Evolutionary conservation across 306 rosid genomes (phyloP), one percentile per base, ranked within the genome.

Genomic region (Sphenostylis stenocarpa): DNA sequence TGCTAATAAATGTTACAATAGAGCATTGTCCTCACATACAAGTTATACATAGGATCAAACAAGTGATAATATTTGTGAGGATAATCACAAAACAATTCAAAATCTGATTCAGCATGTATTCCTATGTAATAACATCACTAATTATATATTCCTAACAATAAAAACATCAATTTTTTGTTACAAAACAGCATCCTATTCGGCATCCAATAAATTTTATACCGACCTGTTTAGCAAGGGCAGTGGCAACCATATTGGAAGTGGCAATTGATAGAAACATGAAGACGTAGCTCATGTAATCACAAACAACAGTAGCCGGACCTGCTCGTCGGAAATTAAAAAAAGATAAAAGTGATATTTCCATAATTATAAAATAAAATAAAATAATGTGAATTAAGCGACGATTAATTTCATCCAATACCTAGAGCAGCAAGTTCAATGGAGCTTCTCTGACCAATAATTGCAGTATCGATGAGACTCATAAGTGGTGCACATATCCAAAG

Each of bases 261-360:
- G 98, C 93, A 77, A 94, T 77, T 0, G 97, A 90, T 52, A 94
- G 97, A 80, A 94, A 94, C 98, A 94, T 94, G 90, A 94, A 94
- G 44, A 65, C 68, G 17, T 87, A 92, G 82, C 96, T 89, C 82
- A 85, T 77, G 79, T 87, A 82, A 75, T 94, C 98, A 51, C 98
- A 94, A 39, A 94, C 75, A 74, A 94, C 96, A 0, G 98, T 94
- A 41, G 79, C 97, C 14, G 98, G 97, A 31, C 97, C 98, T 94
- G 86, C 73, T 58, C 71, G 63, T 4, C 15, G 41, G 6, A 58
- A 58, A 58, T 29, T 19, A 78, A 20, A 62, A 67, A 28, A 38
- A 57, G 19, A 48, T 14, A 44, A 47, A 6, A 9, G 20, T 14
- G 13, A 44, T 70, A 9, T 23, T 1, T 28, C 8, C n/a, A 3